Conservation (phyloP, 2,329 filamentous ascomycete species). For the Leptographium wingfieldii region DNA sequence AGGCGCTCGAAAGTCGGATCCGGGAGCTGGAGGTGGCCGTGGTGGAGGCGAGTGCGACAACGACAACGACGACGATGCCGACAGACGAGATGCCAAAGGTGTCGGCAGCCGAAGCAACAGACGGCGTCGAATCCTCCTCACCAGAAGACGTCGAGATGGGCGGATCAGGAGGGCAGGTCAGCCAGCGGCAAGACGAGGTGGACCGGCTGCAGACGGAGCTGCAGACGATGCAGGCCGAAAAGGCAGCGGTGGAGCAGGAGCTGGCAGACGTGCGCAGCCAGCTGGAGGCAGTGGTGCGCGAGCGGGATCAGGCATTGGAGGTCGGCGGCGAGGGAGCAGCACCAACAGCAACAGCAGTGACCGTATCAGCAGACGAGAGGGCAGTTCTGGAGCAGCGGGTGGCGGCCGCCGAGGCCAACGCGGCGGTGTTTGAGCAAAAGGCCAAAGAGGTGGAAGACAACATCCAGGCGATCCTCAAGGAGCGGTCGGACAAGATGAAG, state of each 20-base stretch:
- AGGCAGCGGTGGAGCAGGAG: slow-evolving; percentile 53
- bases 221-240: slow-evolving; percentile 52
- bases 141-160: not conserved
- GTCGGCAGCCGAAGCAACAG: not conserved
- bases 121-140: not conserved
- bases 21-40: too few relatives aligned
- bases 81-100: not conserved
- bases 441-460: slow-evolving; percentile 51
- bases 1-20: not conserved
- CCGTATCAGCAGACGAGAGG: slow-evolving; percentile 44
- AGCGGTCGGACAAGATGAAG: slow-evolving; percentile 58
- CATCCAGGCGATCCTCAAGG: slow-evolving; percentile 47
- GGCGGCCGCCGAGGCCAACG: slow-evolving; percentile 45
- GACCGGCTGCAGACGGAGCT: slow-evolving; percentile 45
- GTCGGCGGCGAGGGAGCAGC: not conserved
- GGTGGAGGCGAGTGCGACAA: not conserved
- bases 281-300: slow-evolving; percentile 46
- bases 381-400: slow-evolving; percentile 51
- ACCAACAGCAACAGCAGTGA: slow-evolving; percentile 15
- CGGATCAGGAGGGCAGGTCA: slow-evolving; percentile 30
- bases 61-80: not conserved
- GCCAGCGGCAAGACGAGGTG: slow-evolving; percentile 37
- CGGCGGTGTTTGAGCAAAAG: slow-evolving; percentile 52
- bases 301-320: slow-evolving; percentile 41
- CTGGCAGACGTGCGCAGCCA: slow-evolving; percentile 42